Conservation (phyloP, 2,329 filamentous ascomycete species). For the Pseudocercospora macadamiae region DNA sequence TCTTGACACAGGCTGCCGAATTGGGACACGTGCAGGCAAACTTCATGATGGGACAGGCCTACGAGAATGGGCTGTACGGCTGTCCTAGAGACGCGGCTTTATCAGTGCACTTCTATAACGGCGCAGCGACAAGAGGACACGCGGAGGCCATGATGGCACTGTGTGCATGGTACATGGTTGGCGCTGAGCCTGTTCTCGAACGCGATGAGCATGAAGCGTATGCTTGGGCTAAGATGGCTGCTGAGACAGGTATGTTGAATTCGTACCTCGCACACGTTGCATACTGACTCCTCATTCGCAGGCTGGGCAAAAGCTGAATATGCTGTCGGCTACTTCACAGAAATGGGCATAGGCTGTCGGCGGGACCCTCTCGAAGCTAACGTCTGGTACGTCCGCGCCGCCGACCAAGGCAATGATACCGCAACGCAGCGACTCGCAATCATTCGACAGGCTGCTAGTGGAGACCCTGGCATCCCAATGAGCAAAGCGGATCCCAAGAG, state of each 20-base stretch:
- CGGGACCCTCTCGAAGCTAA: constrained; percentile 95
- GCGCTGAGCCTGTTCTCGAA: constrained; percentile 85
- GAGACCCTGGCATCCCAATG: constrained; percentile 49
- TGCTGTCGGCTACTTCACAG: constrained; percentile 93
- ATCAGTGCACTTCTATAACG: constrained; percentile 96
- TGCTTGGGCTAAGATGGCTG: constrained; percentile 89
- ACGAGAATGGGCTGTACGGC: constrained; percentile 85
- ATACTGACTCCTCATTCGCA: constrained; percentile 39
- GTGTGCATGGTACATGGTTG: constrained; percentile 98
- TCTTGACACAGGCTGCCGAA: constrained; percentile 93
- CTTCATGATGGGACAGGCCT: constrained; percentile 90
- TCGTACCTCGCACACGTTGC: not conserved
- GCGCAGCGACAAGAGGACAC: constrained; percentile 82
- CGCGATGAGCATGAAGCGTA: constrained; percentile 97
- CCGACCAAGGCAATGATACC: constrained; percentile 86
- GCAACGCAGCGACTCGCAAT: constrained; percentile 84
- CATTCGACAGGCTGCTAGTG: constrained; percentile 79
- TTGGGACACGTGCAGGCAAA: constrained; percentile 85
- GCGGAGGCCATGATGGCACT: constrained; percentile 94
- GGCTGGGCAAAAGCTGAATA: constrained; percentile 78
- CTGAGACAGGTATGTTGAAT: constrained; percentile 73
- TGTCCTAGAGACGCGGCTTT: constrained; percentile 90
- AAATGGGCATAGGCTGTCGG: constrained; percentile 96
- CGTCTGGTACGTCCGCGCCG: constrained; percentile 96
- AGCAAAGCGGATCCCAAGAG: constrained; percentile 36